Percentiles rank a stretch among this genome's conserved stretches.
Conservation (phyloP, 1,284 basidiomycete genomes). For the Fistulina hepatica region DNA sequence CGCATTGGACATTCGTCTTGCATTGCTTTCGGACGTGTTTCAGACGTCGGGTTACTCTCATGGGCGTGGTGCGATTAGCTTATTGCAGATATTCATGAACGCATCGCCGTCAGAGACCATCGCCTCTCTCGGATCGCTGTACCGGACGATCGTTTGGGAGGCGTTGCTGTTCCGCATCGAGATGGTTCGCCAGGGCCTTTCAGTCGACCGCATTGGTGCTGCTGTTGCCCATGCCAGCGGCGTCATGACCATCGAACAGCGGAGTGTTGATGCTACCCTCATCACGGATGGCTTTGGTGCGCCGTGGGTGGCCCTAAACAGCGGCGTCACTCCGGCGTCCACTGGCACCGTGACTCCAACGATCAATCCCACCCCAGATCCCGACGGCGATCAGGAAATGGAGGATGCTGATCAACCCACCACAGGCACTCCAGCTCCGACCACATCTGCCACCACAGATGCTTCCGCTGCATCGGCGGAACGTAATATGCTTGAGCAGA, state of each 20-base stretch:
- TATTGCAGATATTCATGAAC: slow-evolving; percentile 69
- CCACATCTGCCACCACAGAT: no score
- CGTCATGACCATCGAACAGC: slow-evolving; percentile 28
- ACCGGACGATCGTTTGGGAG: slow-evolving; percentile 82
- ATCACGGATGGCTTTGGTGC: no score
- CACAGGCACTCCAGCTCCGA: no score
- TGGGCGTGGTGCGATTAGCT: slow-evolving; percentile 61
- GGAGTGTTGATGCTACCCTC: slow-evolving; percentile 24
- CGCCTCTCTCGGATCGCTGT: slow-evolving; percentile 68
- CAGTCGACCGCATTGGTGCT: no score
- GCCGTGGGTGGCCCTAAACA: no score
- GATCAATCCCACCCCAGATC: slow-evolving; percentile 13
- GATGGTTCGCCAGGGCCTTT: slow-evolving; percentile 44
- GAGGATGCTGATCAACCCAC: no score
- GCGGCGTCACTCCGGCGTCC: no score
- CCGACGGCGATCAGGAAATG: no score
- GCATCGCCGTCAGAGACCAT: slow-evolving; percentile 57
- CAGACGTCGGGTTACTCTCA: slow-evolving; percentile 80
- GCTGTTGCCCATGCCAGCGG: no score
- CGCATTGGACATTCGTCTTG: slow-evolving; percentile 68
- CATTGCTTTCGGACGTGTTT: slow-evolving; percentile 83
- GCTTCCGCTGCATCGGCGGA: no score
- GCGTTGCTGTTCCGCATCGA: slow-evolving; percentile 67
- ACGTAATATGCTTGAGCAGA: slow-evolving; percentile 43
- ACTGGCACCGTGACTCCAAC: slow-evolving; percentile 11